phyloP scores from a whole-genome alignment of 768 basidiomycete species.

The Mycena galericulata region DNA sequence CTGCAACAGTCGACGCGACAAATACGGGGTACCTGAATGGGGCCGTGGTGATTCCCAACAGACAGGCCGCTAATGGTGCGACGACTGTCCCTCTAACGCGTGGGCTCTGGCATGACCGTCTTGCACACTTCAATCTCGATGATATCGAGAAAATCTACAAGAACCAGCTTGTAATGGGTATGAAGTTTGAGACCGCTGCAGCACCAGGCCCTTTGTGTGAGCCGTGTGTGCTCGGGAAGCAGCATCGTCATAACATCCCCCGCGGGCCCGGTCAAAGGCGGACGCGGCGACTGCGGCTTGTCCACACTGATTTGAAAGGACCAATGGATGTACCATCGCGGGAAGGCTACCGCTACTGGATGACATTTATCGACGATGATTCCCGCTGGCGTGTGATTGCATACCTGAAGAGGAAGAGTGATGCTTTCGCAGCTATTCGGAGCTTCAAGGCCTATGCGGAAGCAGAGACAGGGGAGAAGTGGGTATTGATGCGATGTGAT shows the following conservation, averaged over 20 bases:
- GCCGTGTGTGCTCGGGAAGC: slow-evolving; percentile 47
- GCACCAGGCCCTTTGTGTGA: slow-evolving; percentile 47
- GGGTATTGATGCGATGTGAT: slow-evolving; percentile 31
- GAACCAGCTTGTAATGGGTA: slow-evolving; percentile 38
- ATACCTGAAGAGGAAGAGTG: slow-evolving; percentile 31
- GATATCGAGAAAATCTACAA: slow-evolving; percentile 30
- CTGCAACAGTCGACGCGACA: slow-evolving; percentile 37
- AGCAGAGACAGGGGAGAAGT: slow-evolving; percentile 23
- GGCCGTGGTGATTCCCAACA: neutral
- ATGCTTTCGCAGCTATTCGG: slow-evolving; percentile 33
- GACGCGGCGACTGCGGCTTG: slow-evolving; percentile 9
- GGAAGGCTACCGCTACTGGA: slow-evolving; percentile 36
- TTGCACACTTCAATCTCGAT: slow-evolving; percentile 42
- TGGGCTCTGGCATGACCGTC: slow-evolving; percentile 45
- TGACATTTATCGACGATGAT: slow-evolving; percentile 35
- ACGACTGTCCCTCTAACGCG: slow-evolving; percentile 41
- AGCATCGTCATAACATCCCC: slow-evolving; percentile 29
- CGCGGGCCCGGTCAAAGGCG: slow-evolving; percentile 3
- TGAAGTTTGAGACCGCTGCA: slow-evolving; percentile 34
- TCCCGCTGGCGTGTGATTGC: slow-evolving; percentile 8
- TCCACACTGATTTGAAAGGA: slow-evolving; percentile 39
- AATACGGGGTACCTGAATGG: slow-evolving; percentile 42
- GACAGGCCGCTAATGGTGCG: slow-evolving; percentile 14
- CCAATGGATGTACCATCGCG: slow-evolving; percentile 30
- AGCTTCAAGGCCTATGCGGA: slow-evolving; percentile 40